Base-by-base conservation (phyloP, 116 monocot species). In the Papilionanthe hybrid region DNA sequence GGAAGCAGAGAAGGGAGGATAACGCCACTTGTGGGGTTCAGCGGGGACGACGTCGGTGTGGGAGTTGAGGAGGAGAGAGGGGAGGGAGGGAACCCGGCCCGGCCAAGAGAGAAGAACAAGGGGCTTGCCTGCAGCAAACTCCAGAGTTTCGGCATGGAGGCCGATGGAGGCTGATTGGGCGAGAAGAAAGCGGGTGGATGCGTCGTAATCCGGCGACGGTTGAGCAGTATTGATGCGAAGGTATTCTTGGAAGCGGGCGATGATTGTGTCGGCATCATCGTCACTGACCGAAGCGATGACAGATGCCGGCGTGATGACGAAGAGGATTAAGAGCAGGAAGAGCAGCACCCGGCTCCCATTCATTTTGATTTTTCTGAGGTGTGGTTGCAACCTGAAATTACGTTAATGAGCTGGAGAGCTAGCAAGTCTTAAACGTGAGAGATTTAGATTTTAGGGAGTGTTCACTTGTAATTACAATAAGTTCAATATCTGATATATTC, bases 41-140 rank as follows among this genome's bases (percentile, higher is more conserved):
- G 90, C 89, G 44, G 98, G 91, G 84, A 98, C 98, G 77, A 94
- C 93, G 78, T 98, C 98, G 78, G 94, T 98, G 84, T 98, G 98
- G 79, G 98, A 98, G 88, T 94, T 92, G 87, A 98, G 90, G 57
- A 98, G 94, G 72, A 97, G 9, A 72, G 98, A 83, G 27, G 92
- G 94, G 72, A 98, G 92, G 45, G 89, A 82, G 20, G 86, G 87
- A 72, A 77, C 44, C 75, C 77, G 75, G 9, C 94, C 98, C 3
- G 86, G 83, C 98, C 98, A 98, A 43, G 60, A 75, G 82, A 98
- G 81, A 32, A 98, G 91, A 82, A 98, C 75, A 32, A 98, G 84
- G 55, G 98, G 94, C 77, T 98, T 98, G 1, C 83, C 87, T 1
- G 91, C 74, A 60, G 29, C 90, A 78, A 94, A 87, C 55, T 88